phyloP scores from a whole-genome alignment of 208 protist genomes.

The Trypanosoma platydactyli region DNA sequence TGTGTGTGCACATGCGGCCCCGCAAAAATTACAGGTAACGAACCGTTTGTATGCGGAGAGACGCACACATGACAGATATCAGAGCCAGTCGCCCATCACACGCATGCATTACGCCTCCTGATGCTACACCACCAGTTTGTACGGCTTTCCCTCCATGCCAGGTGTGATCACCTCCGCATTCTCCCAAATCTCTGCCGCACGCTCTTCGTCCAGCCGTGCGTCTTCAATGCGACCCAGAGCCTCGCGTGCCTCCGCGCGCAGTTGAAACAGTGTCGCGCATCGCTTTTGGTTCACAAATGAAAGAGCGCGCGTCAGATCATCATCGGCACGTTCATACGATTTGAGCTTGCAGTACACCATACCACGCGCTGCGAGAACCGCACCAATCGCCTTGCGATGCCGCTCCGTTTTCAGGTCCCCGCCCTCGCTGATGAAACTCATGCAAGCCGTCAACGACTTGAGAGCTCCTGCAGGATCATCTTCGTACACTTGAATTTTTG shows the following conservation, averaged over 20 bases:
- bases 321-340: slow-evolving; percentile 73
- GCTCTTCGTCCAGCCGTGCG: slow-evolving; percentile 78
- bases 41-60: no score
- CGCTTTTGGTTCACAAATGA: slow-evolving; percentile 78
- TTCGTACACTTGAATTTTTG: slow-evolving; percentile 89
- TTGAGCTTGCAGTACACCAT: slow-evolving; percentile 88
- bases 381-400: slow-evolving; percentile 82
- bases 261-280: slow-evolving; percentile 80
- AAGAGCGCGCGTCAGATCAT: slow-evolving; percentile 79
- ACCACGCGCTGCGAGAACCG: slow-evolving; percentile 72
- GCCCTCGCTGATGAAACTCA: slow-evolving; percentile 72
- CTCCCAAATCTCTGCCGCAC: slow-evolving; percentile 88
- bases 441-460: slow-evolving; percentile 79
- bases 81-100: no score
- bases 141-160: slow-evolving; percentile 68
- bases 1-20: no score
- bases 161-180: slow-evolving; percentile 78
- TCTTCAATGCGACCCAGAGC: slow-evolving; percentile 80
- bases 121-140: slow-evolving; percentile 80
- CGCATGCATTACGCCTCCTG: neutral
- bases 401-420: slow-evolving; percentile 63
- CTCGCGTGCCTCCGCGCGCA: slow-evolving; percentile 84
- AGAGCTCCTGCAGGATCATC: slow-evolving; percentile 84
- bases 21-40: no score
- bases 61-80: no score